Conservation (phyloP, 345 rosid genomes). For the Lepidium aucheri region DNA sequence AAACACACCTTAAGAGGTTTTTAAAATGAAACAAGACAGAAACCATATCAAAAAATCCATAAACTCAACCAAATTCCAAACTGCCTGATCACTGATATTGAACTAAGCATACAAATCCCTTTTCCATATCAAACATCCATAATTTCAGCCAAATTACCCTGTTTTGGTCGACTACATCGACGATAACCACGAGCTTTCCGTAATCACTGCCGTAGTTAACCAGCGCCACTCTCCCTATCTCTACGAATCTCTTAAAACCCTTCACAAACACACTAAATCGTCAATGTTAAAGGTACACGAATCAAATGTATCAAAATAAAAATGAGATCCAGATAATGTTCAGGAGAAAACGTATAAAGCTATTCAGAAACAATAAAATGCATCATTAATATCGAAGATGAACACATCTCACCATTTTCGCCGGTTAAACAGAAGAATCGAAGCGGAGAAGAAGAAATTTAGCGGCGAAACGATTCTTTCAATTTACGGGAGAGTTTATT, state of each 20-base stretch:
- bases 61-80: not conserved
- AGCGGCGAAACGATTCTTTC: not conserved
- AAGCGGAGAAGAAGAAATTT: not conserved
- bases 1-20: not conserved
- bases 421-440: not conserved
- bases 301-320: not conserved
- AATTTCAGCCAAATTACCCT: too few species aligned
- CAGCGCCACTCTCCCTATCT: conserved; percentile 85
- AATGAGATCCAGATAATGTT: not conserved
- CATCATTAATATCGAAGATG: not conserved
- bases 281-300: not conserved
- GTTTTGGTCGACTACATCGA: conserved; percentile 86
- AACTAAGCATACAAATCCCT: not conserved
- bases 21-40: not conserved
- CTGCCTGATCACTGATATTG: not conserved
- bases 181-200: conserved; percentile 81
- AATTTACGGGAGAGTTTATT: not conserved
- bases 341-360: not conserved
- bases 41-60: not conserved
- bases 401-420: not conserved
- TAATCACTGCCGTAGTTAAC: conserved; percentile 85
- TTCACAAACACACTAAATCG: not conserved
- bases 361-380: not conserved
- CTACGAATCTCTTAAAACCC: conserved; percentile 90
- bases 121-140: too few species aligned